Conservation (phyloP, 768 basidiomycete species). For the Lactarius psammicola region DNA sequence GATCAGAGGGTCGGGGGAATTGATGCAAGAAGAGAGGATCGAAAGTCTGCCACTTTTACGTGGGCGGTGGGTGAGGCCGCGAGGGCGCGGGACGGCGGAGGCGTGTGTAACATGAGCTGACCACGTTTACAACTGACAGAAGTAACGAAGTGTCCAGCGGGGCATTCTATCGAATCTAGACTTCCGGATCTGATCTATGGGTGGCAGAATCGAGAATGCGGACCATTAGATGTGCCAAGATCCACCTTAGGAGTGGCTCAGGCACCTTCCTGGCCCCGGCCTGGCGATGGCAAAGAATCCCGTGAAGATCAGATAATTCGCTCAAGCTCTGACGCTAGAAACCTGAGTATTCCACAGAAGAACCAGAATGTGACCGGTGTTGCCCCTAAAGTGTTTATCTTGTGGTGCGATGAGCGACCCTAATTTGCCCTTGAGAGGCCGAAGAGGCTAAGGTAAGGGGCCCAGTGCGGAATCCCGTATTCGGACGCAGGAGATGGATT, state of each 20-base stretch:
- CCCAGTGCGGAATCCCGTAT: conserved; percentile 13
- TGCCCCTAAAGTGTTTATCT: neutral
- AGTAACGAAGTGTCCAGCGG: conserved; percentile 12
- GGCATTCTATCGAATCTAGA: conserved; percentile 21
- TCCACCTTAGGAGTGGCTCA: conserved; percentile 25
- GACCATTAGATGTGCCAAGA: conserved; percentile 16
- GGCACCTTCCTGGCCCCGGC: conserved; percentile 16
- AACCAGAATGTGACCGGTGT: neutral
- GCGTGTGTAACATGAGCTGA: conserved; percentile 41
- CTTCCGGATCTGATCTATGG: conserved; percentile 28
- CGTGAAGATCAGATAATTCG: conserved; percentile 5
- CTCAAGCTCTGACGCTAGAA: neutral
- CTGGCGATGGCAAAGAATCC: conserved; percentile 9
- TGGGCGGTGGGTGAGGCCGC: conserved; percentile 35
- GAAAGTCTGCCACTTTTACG: conserved; percentile 33
- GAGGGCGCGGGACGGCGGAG: conserved; percentile 32
- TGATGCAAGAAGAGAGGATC: conserved; percentile 29
- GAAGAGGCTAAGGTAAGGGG: conserved; percentile 16
- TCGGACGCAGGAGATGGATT: conserved; percentile 13
- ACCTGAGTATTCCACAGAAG: conserved; percentile 1
- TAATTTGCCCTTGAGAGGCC: conserved; percentile 1
- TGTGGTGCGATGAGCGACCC: too few species aligned
- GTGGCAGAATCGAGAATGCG: conserved; percentile 11
- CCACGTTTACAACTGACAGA: conserved; percentile 25
- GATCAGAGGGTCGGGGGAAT: conserved; percentile 34